These are phyloP conservation scores for Suillus variegatus DNA, from an alignment of 768 basidiomycete genomes.

Conservation along the genomic window DNA sequence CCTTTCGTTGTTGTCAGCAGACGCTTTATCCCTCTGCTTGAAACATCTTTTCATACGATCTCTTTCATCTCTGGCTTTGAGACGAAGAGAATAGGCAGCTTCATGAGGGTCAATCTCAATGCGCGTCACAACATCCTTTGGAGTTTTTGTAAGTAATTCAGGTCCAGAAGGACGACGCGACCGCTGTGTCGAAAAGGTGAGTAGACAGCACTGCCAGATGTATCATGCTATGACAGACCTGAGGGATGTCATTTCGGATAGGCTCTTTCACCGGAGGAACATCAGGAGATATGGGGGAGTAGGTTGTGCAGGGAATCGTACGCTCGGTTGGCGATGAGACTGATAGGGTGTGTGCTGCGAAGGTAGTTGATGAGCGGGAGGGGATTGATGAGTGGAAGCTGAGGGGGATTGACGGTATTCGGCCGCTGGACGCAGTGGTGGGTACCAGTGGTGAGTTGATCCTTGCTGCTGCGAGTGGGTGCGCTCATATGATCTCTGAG, in stretches of 20 bases:
- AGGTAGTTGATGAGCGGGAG: neutral
- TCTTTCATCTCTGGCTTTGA: conserved; percentile 70
- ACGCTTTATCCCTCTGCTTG: conserved; percentile 68
- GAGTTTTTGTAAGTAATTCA: neutral
- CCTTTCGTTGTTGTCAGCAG: conserved; percentile 65
- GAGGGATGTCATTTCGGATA: neutral
- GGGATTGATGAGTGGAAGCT: too few relatives aligned
- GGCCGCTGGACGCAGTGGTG: too few relatives aligned
- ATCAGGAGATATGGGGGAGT: neutral
- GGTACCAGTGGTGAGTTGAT: too few relatives aligned
- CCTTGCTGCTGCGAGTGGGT: too few relatives aligned
- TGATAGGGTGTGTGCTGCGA: neutral
- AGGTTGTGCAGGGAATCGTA: neutral
- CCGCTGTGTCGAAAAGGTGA: neutral
- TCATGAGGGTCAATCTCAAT: neutral
- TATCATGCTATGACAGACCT: neutral
- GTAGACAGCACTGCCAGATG: neutral
- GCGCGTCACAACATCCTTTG: neutral
- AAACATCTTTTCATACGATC: conserved; percentile 68
- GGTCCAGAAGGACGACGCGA: neutral
- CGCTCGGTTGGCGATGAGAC: neutral
- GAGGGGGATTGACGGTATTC: too few relatives aligned
- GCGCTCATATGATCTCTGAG: too few relatives aligned
- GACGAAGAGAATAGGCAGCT: conserved; percentile 59
- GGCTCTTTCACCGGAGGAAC: too few relatives aligned